These are phyloP conservation scores for Colletotrichum noveboracense DNA, from an alignment of 2,329 filamentous ascomycete species.

Conservation along the genomic window DNA sequence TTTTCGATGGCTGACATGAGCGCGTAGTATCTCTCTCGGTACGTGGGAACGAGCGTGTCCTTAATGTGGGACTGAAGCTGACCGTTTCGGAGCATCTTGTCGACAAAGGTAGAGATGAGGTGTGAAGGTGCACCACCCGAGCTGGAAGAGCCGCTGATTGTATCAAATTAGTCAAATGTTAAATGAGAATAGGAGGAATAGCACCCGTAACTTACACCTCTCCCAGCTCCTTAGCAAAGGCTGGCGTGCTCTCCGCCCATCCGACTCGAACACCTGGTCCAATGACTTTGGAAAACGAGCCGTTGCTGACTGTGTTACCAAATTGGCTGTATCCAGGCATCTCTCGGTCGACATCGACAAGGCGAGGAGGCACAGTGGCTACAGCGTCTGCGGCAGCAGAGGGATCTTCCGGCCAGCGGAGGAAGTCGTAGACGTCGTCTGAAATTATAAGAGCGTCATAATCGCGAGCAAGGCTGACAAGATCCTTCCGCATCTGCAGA, in stretches of 20 bases:
- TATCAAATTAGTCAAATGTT: not conserved
- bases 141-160: not conserved
- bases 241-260: constrained; percentile 77
- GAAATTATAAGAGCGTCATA: constrained; percentile 81
- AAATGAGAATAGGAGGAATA: accelerated
- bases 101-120: not conserved
- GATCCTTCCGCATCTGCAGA: constrained; percentile 65
- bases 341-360: constrained; percentile 78
- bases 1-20: constrained; percentile 22
- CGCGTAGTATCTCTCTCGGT: constrained; percentile 21
- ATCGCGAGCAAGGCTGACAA: constrained; percentile 77
- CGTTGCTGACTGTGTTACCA: constrained; percentile 84
- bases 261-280: constrained; percentile 83
- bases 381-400: constrained; percentile 34
- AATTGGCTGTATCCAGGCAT: constrained; percentile 64
- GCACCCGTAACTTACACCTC: constrained; percentile 52
- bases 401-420: constrained; percentile 68
- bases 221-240: constrained; percentile 54
- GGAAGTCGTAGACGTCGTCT: constrained; percentile 93
- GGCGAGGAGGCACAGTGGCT: constrained; percentile 66
- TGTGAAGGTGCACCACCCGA: constrained; percentile 30
- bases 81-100: constrained; percentile 24
- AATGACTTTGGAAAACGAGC: constrained; percentile 88
- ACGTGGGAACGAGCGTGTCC: constrained; percentile 23
- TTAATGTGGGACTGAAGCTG: constrained; percentile 25